Evolutionary conservation across 805 yeast species (phyloP), one percentile per base, ranked within the genome.

Genomic region (Yarrowia sp.): DNA sequence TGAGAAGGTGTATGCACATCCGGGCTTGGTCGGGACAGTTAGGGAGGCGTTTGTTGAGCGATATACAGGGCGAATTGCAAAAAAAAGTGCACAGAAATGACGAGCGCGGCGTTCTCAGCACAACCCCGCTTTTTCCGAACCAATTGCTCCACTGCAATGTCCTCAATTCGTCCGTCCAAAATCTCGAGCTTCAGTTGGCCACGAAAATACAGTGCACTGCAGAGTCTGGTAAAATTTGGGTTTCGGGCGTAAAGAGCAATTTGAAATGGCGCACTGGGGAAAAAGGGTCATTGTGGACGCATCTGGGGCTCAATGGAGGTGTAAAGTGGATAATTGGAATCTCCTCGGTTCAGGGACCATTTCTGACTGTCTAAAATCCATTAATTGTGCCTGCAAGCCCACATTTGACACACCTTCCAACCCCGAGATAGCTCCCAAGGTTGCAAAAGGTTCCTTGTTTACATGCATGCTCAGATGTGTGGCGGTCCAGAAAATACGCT

Each of bases 171-270:
- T n/a, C 6, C 4, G 24, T 12, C 8, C 39, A n/a, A 17, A 33
- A 49, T 17, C 42, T 13, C 55, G 42, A 50, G 17, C 61, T 42
- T 17, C 40, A 10, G 14, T 9, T 13, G 44, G 44, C 61, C 61
- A 55, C 61, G 61, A 55, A 55, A 55, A 55, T 39, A 15, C 36
- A 14, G 15, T 13, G 19, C n/a, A 2, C 44, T 39, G 60, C 60
- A 53, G 60, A 55, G 17, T 20, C 30, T 39, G 61, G 56, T 9
- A 30, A 39, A 55, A 39, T 15, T 39, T 24, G 36, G 61, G 61
- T 55, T 55, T 55, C 61, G 61, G 58, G 61, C 61, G 61, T 55
- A 55, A 55, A 55, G 61, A 55, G 61, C 61, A 55, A 55, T 55
- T 55, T 55, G 61, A 55, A 55, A 55, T 55, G 46, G 46, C 61